These are phyloP conservation scores for Aurantiochytrium sp. DNA, from an alignment of 108 stramenopile genomes.

Conservation along the genomic window DNA sequence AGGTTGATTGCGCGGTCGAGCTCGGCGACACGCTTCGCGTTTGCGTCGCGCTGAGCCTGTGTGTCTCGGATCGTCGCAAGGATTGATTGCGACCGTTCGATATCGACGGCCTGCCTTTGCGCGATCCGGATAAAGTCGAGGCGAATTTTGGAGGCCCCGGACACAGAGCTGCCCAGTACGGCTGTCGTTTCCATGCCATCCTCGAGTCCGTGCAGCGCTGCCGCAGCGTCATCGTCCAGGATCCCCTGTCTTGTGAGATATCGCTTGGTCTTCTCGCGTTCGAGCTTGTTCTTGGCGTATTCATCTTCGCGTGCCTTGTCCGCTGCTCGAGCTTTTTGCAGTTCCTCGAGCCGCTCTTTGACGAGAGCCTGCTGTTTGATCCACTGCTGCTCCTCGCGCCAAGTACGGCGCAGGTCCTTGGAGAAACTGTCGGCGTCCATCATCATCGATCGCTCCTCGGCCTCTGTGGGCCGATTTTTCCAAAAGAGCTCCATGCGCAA, in stretches of 20 bases:
- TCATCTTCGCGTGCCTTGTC: neutral
- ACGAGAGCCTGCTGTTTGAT: neutral
- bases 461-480: neutral
- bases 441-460: slow-evolving; percentile 10
- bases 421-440: slow-evolving; percentile 9
- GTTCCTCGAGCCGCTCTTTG: neutral
- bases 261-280: neutral
- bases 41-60: neutral
- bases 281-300: neutral
- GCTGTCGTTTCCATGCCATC: neutral
- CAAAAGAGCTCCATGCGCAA: neutral
- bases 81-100: neutral
- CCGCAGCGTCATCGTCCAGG: neutral
- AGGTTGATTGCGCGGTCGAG: neutral
- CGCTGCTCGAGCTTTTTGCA: neutral
- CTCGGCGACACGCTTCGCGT: neutral
- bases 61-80: neutral
- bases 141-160: slow-evolving; percentile 9
- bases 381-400: neutral
- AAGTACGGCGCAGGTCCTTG: neutral
- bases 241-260: neutral
- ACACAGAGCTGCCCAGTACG: slow-evolving; percentile 11
- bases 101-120: neutral
- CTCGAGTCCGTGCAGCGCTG: neutral
- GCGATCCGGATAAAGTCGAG: neutral